Base-by-base conservation (phyloP, 768 basidiomycete species). In the Phylloporus arenicola region DNA sequence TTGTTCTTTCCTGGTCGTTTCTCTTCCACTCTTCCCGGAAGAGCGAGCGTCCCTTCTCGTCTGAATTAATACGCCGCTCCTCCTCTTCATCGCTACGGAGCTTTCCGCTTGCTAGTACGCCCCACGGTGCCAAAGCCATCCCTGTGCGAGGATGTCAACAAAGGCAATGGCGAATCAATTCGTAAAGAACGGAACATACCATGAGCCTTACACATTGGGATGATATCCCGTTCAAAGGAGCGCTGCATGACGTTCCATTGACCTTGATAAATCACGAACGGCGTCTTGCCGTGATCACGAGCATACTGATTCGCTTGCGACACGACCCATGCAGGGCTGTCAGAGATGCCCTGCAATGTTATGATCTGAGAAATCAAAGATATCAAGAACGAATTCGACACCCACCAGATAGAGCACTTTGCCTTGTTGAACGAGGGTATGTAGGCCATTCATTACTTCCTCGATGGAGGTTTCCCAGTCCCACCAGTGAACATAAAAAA, bases 261-360 rank as follows among this genome's bases (percentile, higher is more conserved):
- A 14, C 72, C 76, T 57, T 72, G 75, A 56, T 76, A 78, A 38
- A 78, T 62, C 31, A 68, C 69, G 52, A 78, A 78, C 5, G 72
- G 75, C 12, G 72, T 64, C 56, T 74, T 67, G 2, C 71, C 75
- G 16, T 77, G 69, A 38, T 64, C 61, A 4, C 65, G 56, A 4
- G 74, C 74, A 41, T 74, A 75, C 45, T 71, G 68, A 56, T 77
- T 76, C 3, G 70, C 70, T 25, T 61, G 52, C 16, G 68, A 54
- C 9, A 73, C 71, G 16, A 72, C 46, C 71, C 72, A 75, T 3
- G 74, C 74, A 2, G 73, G 73, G 1, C 64, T 59, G 37, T 70
- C 69, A 17, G 57, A 60, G 17, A 67, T 45, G 14, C 65, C 67
- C 58, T 64, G 16, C 14, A 14, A 56, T 1, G 8, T 19, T 6